A percentile compares a stretch with the other conserved stretches of the same genome.
Evolutionary conservation across 1,284 basidiomycete genomes (phyloP).

Genomic region (Rhodotorula sp.): DNA sequence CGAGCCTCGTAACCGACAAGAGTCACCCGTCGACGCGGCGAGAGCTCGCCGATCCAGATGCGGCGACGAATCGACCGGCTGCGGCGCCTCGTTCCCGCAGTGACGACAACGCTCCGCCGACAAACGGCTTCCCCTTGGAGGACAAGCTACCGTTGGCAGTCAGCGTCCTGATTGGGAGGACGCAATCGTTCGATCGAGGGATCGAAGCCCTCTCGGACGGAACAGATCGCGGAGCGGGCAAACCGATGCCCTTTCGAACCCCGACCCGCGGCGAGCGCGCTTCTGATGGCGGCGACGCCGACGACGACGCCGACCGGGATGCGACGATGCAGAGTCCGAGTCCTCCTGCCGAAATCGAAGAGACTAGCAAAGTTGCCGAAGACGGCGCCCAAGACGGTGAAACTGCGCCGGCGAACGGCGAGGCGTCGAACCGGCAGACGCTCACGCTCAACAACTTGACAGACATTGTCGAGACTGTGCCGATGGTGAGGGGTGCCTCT

Average conservation of each 20-base stretch:
- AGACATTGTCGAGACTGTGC: conserved; percentile 11
- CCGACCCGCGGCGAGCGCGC: neutral
- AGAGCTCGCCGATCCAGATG: neutral
- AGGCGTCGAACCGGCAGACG: neutral
- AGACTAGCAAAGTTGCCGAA: too few species aligned
- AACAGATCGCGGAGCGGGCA: neutral
- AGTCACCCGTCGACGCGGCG: neutral
- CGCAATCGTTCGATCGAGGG: neutral
- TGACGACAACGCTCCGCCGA: neutral
- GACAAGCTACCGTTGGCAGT: neutral
- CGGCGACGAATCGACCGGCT: too few species aligned
- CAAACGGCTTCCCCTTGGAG: neutral
- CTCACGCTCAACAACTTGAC: conserved; percentile 1
- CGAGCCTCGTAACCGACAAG: neutral
- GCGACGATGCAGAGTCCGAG: neutral
- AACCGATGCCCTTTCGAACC: neutral
- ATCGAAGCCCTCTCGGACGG: neutral
- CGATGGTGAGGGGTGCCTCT: neutral
- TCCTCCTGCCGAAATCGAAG: too few species aligned
- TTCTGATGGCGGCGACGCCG: neutral
- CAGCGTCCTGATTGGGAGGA: neutral
- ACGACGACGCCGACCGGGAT: neutral
- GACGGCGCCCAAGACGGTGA: too few species aligned
- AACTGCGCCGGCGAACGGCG: too few species aligned
- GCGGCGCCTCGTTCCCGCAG: too few species aligned